Evolutionary conservation across 352 stramenopile genomes (phyloP).

Genomic region (Pythium guiyangense): DNA sequence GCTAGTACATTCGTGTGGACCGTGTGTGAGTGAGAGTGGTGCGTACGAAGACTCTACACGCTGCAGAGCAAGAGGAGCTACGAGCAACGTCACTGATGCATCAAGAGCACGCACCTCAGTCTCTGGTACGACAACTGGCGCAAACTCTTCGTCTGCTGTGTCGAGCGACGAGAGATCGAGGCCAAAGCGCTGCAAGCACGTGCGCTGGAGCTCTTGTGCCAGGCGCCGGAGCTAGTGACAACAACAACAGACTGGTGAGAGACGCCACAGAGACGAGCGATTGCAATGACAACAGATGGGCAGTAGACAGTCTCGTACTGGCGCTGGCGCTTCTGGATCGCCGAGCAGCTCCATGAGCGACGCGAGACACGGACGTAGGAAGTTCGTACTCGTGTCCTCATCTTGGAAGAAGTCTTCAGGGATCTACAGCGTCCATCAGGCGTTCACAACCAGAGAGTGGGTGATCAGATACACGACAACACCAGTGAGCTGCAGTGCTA

Average conservation of each 20-base stretch:
- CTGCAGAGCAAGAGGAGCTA: too few species aligned
- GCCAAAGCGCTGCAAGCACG: conserved; percentile 33
- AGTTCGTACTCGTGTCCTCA: conserved; percentile 53
- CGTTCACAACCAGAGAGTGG: neutral
- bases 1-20: neutral
- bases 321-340: conserved; percentile 27
- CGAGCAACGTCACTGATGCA: neutral
- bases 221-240: conserved; percentile 23
- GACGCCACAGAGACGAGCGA: neutral
- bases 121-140: conserved; percentile 34
- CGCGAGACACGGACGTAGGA: conserved; percentile 48
- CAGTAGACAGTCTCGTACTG: conserved; percentile 18
- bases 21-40: too few species aligned
- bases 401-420: conserved; percentile 70
- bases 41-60: too few species aligned
- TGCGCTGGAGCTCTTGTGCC: conserved; percentile 20
- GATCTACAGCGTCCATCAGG: conserved; percentile 25
- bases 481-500: too few species aligned
- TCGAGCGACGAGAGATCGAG: conserved; percentile 17
- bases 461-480: neutral
- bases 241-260: neutral
- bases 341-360: conserved; percentile 66
- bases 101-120: conserved; percentile 26
- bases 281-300: neutral
- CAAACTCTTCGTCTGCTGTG: conserved; percentile 42